Evolutionary conservation across 2,329 filamentous ascomycete species (phyloP), one percentile per base, ranked within the genome.

Genomic region (Periglandula ipomoeae): DNA sequence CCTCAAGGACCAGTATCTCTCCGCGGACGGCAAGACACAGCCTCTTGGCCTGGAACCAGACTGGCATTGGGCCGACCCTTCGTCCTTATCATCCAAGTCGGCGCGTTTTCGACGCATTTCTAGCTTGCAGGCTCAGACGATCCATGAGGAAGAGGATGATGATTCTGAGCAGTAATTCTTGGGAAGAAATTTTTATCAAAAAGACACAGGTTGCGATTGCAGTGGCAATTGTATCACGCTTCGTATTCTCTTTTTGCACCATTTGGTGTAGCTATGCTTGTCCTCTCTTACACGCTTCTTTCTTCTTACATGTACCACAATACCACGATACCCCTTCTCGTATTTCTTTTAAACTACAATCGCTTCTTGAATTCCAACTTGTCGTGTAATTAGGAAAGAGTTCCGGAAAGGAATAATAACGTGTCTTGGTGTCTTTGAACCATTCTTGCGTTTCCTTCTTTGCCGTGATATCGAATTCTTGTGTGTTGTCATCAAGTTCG

Each of bases 131-230:
- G 73, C 76, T 24, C 80, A 85, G 60, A 85, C 81, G 0, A 88
- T 89, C 53, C 74, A 84, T 50, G 85, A 87, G 63, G 83, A 88
- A 61, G 85, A 88, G 61, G 82, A 84, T 46, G 82, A 84, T 46
- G 83, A 85, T 60, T 79, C 74, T 20, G 75, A 74, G 37, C 46
- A 56, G 41, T 62, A 46, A 57, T n/a, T n/a, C 4, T n/a, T 19
- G n/a, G 20, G 6, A 2, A 1, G 19, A 3, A 19, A n/a, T 10
- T 19, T 45, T 27, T 45, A 15, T 45, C 40, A 20, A 15, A 24
- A 30, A 40, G 22, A 38, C 48, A 38, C 35, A 22, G 37, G 35
- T 17, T 22, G 15, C 27, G 17, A 17, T 30, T 32, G 37, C 15
- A 39, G 15, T 32, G 30, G 7, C 4, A 15, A 32, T 32, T 32